These are phyloP conservation scores for Wickerhamomyces mucosus DNA, from an alignment of 805 yeast genomes.

Conservation along the genomic window DNA sequence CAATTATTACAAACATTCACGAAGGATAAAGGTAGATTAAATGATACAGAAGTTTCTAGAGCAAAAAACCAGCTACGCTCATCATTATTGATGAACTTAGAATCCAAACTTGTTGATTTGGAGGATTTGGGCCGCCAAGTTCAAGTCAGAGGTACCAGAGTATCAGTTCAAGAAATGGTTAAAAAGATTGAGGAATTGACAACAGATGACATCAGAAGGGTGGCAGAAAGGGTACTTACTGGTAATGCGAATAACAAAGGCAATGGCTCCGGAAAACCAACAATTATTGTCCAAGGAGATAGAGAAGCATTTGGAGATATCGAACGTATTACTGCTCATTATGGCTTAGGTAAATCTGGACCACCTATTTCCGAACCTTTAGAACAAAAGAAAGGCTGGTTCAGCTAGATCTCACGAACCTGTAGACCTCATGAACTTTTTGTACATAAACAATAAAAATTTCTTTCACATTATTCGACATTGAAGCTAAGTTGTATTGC, in stretches of 20 bases:
- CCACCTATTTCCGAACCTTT: neutral
- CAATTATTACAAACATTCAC: constrained; percentile 46
- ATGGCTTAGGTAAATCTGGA: constrained; percentile 43
- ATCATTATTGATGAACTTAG: constrained; percentile 85
- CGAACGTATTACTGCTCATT: constrained; percentile 47
- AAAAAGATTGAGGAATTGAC: constrained; percentile 60
- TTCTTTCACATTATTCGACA: no score
- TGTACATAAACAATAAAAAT: no score
- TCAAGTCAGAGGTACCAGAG: constrained; percentile 68
- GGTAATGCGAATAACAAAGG: constrained; percentile 42
- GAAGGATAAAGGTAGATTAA: constrained; percentile 50
- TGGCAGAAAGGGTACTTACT: constrained; percentile 68
- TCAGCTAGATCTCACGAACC: constrained; percentile 13
- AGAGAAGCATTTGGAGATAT: constrained; percentile 83
- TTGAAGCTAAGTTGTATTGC: no score
- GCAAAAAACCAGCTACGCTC: constrained; percentile 90
- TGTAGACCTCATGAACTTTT: no score
- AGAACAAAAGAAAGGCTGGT: constrained; percentile 18
- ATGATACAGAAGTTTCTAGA: constrained; percentile 65
- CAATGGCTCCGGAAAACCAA: constrained; percentile 58
- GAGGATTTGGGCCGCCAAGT: constrained; percentile 96
- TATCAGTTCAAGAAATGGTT: constrained; percentile 77
- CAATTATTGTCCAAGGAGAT: constrained; percentile 83
- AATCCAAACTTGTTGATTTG: constrained; percentile 84
- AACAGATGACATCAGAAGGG: constrained; percentile 56